Percentiles rank a stretch among this genome's conserved stretches.
These are phyloP conservation scores for Candida andamanensis DNA, from an alignment of 805 yeast species.

Conservation along the genomic window DNA sequence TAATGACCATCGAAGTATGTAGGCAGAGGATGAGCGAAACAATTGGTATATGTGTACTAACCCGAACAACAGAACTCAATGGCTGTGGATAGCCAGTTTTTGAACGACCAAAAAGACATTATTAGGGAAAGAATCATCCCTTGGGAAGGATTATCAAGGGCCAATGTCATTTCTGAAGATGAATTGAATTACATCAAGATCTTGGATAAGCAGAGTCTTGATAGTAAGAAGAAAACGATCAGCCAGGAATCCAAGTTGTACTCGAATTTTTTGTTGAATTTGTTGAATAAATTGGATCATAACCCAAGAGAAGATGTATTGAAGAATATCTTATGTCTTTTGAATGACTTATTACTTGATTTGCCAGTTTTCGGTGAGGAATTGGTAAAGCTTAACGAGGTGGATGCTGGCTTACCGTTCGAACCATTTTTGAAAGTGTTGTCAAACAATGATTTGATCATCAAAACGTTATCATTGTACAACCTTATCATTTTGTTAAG, in stretches of 20 bases:
- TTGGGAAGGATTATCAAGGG: slow-evolving; percentile 86
- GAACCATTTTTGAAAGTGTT: slow-evolving; percentile 49
- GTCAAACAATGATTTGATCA: slow-evolving; percentile 50
- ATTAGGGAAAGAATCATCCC: slow-evolving; percentile 79
- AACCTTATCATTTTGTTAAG: slow-evolving; percentile 47
- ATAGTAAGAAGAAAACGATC: slow-evolving; percentile 38
- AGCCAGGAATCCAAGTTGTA: slow-evolving; percentile 44
- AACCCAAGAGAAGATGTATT: slow-evolving; percentile 57
- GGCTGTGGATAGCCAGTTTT: slow-evolving; percentile 55
- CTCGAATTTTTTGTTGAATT: slow-evolving; percentile 48
- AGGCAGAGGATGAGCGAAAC: no score
- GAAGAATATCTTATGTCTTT: slow-evolving; percentile 57
- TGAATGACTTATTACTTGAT: slow-evolving; percentile 51
- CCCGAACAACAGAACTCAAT: no score
- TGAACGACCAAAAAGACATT: slow-evolving; percentile 59
- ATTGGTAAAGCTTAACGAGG: slow-evolving; percentile 36
- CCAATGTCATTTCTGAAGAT: slow-evolving; percentile 57
- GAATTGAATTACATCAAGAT: slow-evolving; percentile 61
- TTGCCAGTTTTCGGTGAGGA: slow-evolving; percentile 32
- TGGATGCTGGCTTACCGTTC: slow-evolving; percentile 47
- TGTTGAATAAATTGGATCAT: slow-evolving; percentile 45
- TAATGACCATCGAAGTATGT: slow-evolving; percentile 9
- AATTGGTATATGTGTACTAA: no score
- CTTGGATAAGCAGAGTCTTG: slow-evolving; percentile 45
- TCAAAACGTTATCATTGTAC: slow-evolving; percentile 51